A percentile compares a stretch with the other conserved stretches of the same genome.
Conservation (phyloP, 495 filamentous ascomycete genomes). For the Cercophora samala region DNA sequence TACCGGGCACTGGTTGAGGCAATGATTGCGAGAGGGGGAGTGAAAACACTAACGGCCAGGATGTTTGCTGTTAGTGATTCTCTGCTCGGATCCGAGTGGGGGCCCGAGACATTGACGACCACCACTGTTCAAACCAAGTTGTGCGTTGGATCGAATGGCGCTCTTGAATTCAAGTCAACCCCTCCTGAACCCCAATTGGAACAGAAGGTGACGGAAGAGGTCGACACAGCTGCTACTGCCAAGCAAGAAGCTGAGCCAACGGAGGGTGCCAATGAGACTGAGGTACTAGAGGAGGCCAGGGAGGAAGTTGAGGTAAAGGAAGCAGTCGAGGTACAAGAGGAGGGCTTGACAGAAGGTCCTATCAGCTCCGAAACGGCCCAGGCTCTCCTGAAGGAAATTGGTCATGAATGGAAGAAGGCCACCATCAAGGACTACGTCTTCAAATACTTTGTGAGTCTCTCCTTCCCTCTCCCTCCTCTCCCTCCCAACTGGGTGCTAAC, state of each 20-base stretch:
- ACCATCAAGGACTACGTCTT: conserved; percentile 55
- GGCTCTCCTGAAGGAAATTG: conserved; percentile 37
- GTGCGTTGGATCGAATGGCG: conserved; percentile 22
- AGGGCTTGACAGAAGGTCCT: conserved; percentile 5
- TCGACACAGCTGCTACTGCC: background rate
- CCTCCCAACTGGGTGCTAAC: background rate
- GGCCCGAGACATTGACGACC: conserved; percentile 16
- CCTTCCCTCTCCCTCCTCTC: background rate
- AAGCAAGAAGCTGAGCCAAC: background rate
- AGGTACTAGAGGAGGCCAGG: background rate
- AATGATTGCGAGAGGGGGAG: conserved; percentile 46
- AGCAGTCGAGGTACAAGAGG: conserved; percentile 7
- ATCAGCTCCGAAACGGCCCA: conserved; percentile 29
- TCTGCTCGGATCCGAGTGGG: background rate
- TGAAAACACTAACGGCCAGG: conserved; percentile 20
- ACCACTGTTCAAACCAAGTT: conserved; percentile 7
- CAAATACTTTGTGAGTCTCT: conserved; percentile 62
- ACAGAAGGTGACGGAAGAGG: background rate
- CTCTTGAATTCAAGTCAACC: background rate
- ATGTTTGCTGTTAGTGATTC: conserved; percentile 22
- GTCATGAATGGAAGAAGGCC: conserved; percentile 50
- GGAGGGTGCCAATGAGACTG: no score
- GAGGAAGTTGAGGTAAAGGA: conserved; percentile 14
- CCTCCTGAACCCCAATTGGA: no score
- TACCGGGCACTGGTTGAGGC: conserved; percentile 62